These are phyloP conservation scores for Heliosperma pusillum DNA, from an alignment of 148 eudicot genomes.

Conservation along the genomic window DNA sequence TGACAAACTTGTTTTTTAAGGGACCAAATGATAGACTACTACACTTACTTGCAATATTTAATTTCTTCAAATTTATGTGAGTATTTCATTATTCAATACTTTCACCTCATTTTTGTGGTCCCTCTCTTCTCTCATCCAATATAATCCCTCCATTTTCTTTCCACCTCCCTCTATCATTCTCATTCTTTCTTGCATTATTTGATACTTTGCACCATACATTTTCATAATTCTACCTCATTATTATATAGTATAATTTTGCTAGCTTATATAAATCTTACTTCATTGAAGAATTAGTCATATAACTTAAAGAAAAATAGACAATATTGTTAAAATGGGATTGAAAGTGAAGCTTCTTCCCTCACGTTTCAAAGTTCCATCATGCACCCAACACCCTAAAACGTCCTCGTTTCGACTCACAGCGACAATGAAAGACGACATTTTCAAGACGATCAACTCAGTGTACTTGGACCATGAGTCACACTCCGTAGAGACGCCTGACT, in stretches of 20 bases:
- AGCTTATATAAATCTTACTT: neutral
- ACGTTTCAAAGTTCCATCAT: conserved; percentile 18
- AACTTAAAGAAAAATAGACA: neutral
- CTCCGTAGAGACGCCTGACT: conserved; percentile 27
- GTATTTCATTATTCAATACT: conserved; percentile 6
- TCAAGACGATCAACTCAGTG: conserved; percentile 33
- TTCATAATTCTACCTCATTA: neutral
- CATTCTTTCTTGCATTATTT: conserved; percentile 8
- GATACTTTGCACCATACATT: neutral
- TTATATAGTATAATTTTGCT: neutral
- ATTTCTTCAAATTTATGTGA: neutral
- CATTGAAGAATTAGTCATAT: neutral
- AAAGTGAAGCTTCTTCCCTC: conserved; percentile 28
- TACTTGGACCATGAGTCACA: conserved; percentile 26
- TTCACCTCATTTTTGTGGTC: conserved; percentile 24
- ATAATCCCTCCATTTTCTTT: conserved; percentile 23
- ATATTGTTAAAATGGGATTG: neutral
- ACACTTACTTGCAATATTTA: conserved; percentile 23
- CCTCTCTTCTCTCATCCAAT: conserved; percentile 6
- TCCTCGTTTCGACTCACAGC: conserved; percentile 18
- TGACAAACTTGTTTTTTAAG: conserved; percentile 17
- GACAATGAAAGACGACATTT: conserved; percentile 18
- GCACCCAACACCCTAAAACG: conserved; percentile 29
- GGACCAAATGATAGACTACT: neutral
- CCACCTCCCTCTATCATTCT: conserved; percentile 20